These are phyloP conservation scores for Eryngium alpinum DNA, from an alignment of 140 eudicot genomes.

Conservation along the genomic window DNA sequence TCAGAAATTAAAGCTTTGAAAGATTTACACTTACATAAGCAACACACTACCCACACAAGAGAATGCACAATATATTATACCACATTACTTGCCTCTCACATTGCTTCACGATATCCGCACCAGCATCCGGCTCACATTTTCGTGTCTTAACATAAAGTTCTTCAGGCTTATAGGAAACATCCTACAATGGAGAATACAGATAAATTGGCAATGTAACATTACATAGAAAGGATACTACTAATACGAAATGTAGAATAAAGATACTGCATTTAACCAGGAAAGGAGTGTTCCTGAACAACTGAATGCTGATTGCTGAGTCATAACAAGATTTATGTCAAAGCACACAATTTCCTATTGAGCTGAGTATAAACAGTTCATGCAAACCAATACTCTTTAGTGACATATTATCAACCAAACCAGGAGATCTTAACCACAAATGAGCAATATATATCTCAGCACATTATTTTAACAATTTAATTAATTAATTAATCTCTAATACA, in stretches of 20 bases:
- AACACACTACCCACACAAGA: not conserved
- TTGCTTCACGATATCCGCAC: conserved; percentile 43
- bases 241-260: too few relatives aligned
- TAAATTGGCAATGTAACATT: not conserved
- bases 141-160: conserved; percentile 66
- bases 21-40: not conserved
- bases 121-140: conserved; percentile 74
- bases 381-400: not conserved
- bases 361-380: not conserved
- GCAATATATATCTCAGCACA: too few relatives aligned
- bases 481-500: too few relatives aligned
- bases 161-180: conserved; percentile 69
- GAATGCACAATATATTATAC: not conserved
- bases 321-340: not conserved
- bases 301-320: not conserved
- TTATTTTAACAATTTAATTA: too few relatives aligned
- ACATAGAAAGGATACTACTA: conserved; percentile 3
- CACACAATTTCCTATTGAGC: not conserved
- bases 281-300: not conserved
- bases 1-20: not conserved
- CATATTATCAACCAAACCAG: not conserved
- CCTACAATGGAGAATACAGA: conserved; percentile 31
- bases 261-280: not conserved
- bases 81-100: conserved; percentile 61
- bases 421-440: too few relatives aligned